Evolutionary conservation across 2,329 filamentous ascomycete species (phyloP).

Genomic region (Colletotrichum gigasporum): DNA sequence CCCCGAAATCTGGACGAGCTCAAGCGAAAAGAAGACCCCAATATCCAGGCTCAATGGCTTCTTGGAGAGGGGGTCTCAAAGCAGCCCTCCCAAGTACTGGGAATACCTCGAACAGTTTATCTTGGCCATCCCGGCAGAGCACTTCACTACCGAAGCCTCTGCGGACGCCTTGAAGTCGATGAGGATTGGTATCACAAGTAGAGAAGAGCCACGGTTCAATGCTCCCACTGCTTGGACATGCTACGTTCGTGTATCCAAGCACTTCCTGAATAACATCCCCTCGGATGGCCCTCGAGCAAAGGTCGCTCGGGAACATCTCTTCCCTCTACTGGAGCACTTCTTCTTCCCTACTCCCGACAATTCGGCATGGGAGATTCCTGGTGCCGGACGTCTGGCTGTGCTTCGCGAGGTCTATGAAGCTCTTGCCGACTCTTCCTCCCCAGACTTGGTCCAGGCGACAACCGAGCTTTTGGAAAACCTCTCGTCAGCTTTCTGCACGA

Average conservation of each 20-base stretch:
- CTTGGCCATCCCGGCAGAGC: conserved; percentile 62
- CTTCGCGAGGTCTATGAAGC: conserved; percentile 59
- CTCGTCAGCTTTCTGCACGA: conserved; percentile 68
- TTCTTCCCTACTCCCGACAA: conserved; percentile 56
- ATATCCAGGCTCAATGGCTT: conserved; percentile 72
- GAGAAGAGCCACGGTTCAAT: conserved; percentile 79
- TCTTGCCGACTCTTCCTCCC: conserved; percentile 49
- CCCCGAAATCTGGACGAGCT: conserved; percentile 78
- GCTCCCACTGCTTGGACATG: conserved; percentile 76
- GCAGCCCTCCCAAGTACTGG: conserved; percentile 80
- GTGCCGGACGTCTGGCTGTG: conserved; percentile 44
- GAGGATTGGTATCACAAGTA: conserved; percentile 74
- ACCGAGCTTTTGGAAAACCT: conserved; percentile 69
- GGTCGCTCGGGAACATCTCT: conserved; percentile 60
- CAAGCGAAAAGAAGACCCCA: conserved; percentile 62
- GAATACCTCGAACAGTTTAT: conserved; percentile 71
- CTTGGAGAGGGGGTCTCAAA: conserved; percentile 84
- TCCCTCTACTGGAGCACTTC: conserved; percentile 65
- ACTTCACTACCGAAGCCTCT: conserved; percentile 57
- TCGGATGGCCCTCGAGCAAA: conserved; percentile 53
- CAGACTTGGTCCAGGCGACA: conserved; percentile 58
- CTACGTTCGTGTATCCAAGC: conserved; percentile 73
- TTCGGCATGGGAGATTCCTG: conserved; percentile 38
- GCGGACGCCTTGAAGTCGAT: conserved; percentile 73
- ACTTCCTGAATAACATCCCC: conserved; percentile 58